Evolutionary conservation across 1,284 basidiomycete genomes (phyloP), one percentile per base, ranked within the genome.

Genomic region (Mycena citricolor): DNA sequence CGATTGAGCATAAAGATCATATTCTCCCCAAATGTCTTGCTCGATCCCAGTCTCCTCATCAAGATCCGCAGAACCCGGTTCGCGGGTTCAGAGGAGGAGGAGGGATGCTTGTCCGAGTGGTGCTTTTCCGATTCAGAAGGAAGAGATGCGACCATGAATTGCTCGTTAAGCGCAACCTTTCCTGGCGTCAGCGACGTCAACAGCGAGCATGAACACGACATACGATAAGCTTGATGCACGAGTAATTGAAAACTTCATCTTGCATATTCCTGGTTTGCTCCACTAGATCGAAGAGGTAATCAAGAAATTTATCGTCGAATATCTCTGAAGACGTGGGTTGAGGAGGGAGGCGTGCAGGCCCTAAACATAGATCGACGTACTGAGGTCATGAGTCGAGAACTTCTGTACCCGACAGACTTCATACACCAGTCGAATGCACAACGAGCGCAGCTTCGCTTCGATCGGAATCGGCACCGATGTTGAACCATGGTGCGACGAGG

Each of bases 1-100:
- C 95, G 83, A 60, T 99, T 99, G 31, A 99, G 73, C 87, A 99
- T 99, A 64, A 97, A 99, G 52, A 99, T 97, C 73, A 99, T 81
- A 60, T 98, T 99, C 68, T 95, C 94, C 12, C 94, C 94, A 64
- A 99, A 97, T 0, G 95, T 97, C 69, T 92, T 93, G 65, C 84
- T 90, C 10, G 81, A 82, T 7, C 89, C 84, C 25, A 93, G 65
- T 12, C 94, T 81, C 19, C 86, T 74, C 74, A 90, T 88, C 21
- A 99, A 73, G 0, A 95, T 83, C 19, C 81, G 74, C 28, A 98
- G 67, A 0, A 98, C 86, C 13, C 92, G 75, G 61, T 99, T 99
- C 47, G 71, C 73, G 10, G 64, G 59, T 37, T 78, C 68, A 4
- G 41, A 43, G 8, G 47, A 22, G 17, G 25, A 64, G 12, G 42